Evolutionary conservation across 257 asterid species (phyloP), one percentile per base, ranked within the genome.

Genomic region (Solanum appendiculatum): DNA sequence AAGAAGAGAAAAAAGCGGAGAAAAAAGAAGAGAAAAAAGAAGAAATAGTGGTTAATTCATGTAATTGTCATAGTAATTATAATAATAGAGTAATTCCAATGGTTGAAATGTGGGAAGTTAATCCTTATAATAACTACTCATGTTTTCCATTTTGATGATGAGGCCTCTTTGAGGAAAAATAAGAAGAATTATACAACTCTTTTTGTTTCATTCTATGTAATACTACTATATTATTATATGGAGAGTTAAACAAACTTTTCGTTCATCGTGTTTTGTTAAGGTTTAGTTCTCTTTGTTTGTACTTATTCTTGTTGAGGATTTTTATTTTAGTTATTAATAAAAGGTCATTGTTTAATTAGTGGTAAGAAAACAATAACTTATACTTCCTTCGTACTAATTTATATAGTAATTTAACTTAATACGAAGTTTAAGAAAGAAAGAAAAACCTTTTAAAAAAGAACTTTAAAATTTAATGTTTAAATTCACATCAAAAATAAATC

Each of bases 1-100:
- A 86, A 23, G 92, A 93, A 82, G 91, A 66, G 80, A 90, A 64
- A 51, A 5, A 34, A 1, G 80, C 0, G 11, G 81, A 6, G 0
- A 68, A 68, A 5, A 69, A 1, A 3, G 4, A 72, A 34, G 21
- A 12, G 0, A 3, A 56, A 1, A 58, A 58, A 5, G 13, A 29
- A 1, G 6, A 3, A 68, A 0, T 0, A 6, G 40, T 69, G n/a
- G 23, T 31, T 2, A 7, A 68, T 12, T 27, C 14, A 23, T 60
- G 68, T 23, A 9, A 23, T 60, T 60, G 68, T 25, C 23, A 51
- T 51, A 51, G 60, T 51, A 2, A 1, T 23, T 10, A 36, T 6
- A 42, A n/a, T 77, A n/a, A 42, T 77, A 46, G 15, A 0, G 2
- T 25, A 14, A 46, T 27, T 5, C 37, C 58, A 0, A 42, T 5